Evolutionary conservation across 345 rosid species (phyloP), one percentile per base, ranked within the genome.

Genomic region (Euphorbia tirucalli): DNA sequence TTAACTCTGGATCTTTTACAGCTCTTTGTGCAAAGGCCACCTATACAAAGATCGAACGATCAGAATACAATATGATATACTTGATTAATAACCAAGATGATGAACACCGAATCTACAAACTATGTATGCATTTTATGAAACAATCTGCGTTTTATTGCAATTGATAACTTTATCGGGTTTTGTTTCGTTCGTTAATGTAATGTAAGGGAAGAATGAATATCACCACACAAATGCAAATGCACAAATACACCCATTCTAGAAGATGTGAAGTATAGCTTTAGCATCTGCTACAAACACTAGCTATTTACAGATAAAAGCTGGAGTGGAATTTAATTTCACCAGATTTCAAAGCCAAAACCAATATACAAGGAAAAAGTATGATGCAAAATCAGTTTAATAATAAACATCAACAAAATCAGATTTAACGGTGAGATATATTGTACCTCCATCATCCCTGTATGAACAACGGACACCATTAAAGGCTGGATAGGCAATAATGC

Each of bases 381-480:
- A 46, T 35, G 16, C 30, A 58, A 61, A 30, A 15, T 37, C 7
- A 61, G 41, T 22, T 14, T 14, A 27, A 30, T 28, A 22, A 35
- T 35, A 35, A 43, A 63, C 4, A 65, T 54, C 19, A 19, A 32
- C 1, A 30, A 44, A 39, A 48, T 41, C 54, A 55, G 41, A 66
- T 48, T 49, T 5, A 28, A 37, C 28, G 75, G 44, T 11, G 27
- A 30, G 75, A 48, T n/a, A 32, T 22, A 46, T n/a, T 22, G 72
- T 82, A 90, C 97, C 91, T 92, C 96, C 99, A 90, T 89, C 93
- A 95, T 85, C 71, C 99, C 99, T 6, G 96, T 85, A 82, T 92
- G 99, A 75, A 92, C 75, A 1, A 89, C 96, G 25, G 99, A 85
- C 74, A 95, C 99, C 97, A 95, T 90, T 58, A 90, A 84, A 25